Percentiles rank a stretch among this genome's conserved stretches.
Conservation (phyloP, 768 basidiomycete species). For the Saitozyma sp. region DNA sequence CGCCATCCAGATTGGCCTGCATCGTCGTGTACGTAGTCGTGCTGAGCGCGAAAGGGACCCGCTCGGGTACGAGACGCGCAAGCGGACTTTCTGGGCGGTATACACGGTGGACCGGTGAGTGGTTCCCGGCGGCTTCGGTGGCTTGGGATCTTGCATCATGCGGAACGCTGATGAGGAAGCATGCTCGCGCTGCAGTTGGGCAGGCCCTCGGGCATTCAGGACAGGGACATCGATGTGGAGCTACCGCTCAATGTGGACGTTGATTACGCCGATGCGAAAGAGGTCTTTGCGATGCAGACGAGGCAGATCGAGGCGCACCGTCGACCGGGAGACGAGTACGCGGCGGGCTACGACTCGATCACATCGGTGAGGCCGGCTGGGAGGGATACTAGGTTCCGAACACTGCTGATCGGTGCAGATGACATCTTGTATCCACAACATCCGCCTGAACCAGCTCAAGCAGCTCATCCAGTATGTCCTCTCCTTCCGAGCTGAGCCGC, state of each 20-base stretch:
- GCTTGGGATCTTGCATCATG: background rate
- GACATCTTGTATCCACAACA: constrained; percentile 41
- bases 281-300: constrained; percentile 27
- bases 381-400: background rate
- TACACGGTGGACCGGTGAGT: constrained; percentile 27
- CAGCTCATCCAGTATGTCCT: constrained; percentile 32
- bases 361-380: constrained; percentile 24
- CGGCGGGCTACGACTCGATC: constrained; percentile 25
- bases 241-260: constrained; percentile 31
- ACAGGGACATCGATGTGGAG: constrained; percentile 30
- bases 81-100: constrained; percentile 29
- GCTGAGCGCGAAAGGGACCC: constrained; percentile 10
- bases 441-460: constrained; percentile 38
- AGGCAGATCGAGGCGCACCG: constrained; percentile 26
- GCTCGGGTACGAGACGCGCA: constrained; percentile 15
- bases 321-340: constrained; percentile 32
- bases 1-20: constrained; percentile 20
- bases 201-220: constrained; percentile 23
- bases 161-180: background rate
- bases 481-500: background rate
- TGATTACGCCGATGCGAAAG: constrained; percentile 30
- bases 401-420: constrained; percentile 22
- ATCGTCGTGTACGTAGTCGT: constrained; percentile 12
- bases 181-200: constrained; percentile 32
- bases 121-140: background rate